Evolutionary conservation across 2,329 filamentous ascomycete genomes (phyloP), one percentile per base, ranked within the genome.

Genomic region (Clonostachys rosea): DNA sequence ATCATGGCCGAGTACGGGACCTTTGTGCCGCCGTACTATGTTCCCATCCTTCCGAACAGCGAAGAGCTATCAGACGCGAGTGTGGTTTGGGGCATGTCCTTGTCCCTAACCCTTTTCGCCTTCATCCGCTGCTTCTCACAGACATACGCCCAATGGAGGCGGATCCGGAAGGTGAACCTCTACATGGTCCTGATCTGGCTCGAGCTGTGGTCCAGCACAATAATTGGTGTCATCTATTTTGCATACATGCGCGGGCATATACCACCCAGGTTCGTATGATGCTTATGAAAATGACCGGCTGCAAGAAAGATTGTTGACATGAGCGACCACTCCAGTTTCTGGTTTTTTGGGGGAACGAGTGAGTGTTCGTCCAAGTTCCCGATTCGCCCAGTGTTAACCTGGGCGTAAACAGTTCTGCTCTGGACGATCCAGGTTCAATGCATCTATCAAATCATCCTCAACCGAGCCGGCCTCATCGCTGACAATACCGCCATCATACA

Each of bases 371-470:
- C 24, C 24, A 30, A 10, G 4, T 10, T 8, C 24, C 24, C 24
- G 9, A 30, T 10, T 30, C 8, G 24, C 10, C 24, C 24, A 9
- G 9, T 30, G 24, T 30, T 30, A 30, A 30, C 9, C 10, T 10
- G 24, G 9, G 24, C 24, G 9, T 30, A 30, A 30, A 30, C 10
- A 30, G 24, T 30, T 30, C 24, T 30, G 0, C 54, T 55, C 16
- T 72, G 72, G 71, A 60, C 63, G 2, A 50, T 73, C 1, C 66
- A 74, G 51, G 67, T 78, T 10, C 76, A 79, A 43, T 65, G 75
- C 6, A 58, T 78, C 1, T 69, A 77, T 34, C 75, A 78, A 48
- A 79, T 79, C 37, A 78, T 80, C 50, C 69, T 78, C 50, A 79
- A 79, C 50, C 70, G 76, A 10, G 70, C 77, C 4, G 64, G 67